Evolutionary conservation across 2,329 filamentous ascomycete species (phyloP).

Genomic region (Aspergillus novofumigatus): DNA sequence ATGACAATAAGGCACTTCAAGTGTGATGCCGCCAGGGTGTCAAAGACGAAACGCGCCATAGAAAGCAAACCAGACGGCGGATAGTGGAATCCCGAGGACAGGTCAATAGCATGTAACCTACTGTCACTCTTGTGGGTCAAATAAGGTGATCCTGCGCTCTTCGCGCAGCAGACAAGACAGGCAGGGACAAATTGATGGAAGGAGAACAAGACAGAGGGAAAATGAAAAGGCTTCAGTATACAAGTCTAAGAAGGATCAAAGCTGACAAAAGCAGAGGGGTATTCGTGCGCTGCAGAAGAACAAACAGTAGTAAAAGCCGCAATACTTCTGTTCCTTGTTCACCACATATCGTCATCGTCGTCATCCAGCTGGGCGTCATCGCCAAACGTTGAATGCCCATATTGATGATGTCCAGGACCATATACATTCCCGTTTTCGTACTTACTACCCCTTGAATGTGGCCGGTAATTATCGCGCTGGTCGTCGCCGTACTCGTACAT

Average conservation of each 20-base stretch:
- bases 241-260: slow-evolving; percentile 23
- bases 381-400: slow-evolving; percentile 38
- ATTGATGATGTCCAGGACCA: slow-evolving; percentile 33
- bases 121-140: slow-evolving; percentile 7
- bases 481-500: slow-evolving; percentile 50
- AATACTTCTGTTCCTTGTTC: slow-evolving; percentile 23
- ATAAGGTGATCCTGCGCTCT: neutral
- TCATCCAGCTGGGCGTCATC: slow-evolving; percentile 41
- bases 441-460: slow-evolving; percentile 34
- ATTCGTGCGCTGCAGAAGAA: slow-evolving; percentile 27
- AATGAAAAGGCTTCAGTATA: slow-evolving; percentile 21
- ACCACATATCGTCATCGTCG: slow-evolving; percentile 50
- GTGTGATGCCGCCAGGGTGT: slow-evolving; percentile 9
- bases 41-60: slow-evolving; percentile 16
- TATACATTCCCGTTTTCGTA: slow-evolving; percentile 38
- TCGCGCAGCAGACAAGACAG: neutral
- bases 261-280: slow-evolving; percentile 28
- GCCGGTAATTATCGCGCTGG: slow-evolving; percentile 33
- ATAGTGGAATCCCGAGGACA: slow-evolving; percentile 5
- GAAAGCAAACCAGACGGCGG: slow-evolving; percentile 9
- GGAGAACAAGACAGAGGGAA: slow-evolving; percentile 1
- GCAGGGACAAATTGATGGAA: slow-evolving; percentile 2
- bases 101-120: slow-evolving; percentile 3
- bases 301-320: slow-evolving; percentile 21
- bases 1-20: slow-evolving; percentile 14